phyloP scores from a whole-genome alignment of 2,329 filamentous ascomycete genomes.

The Basipetospora chlamydospora region DNA sequence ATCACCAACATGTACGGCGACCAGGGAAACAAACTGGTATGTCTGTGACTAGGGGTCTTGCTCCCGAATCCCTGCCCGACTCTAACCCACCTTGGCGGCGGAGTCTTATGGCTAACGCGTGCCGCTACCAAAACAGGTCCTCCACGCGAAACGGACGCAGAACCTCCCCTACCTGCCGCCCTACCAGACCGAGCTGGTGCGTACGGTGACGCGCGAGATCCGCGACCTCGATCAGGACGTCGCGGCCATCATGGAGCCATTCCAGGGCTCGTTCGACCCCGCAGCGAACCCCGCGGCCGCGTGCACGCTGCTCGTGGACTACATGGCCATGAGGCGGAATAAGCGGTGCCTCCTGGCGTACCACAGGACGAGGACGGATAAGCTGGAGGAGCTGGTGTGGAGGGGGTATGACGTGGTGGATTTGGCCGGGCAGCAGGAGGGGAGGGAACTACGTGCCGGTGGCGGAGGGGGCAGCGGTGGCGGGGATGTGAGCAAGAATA shows the following conservation, averaged over 20 bases:
- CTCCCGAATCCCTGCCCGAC: too few relatives aligned
- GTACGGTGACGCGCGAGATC: slow-evolving; percentile 76
- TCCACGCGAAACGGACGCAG: slow-evolving; percentile 90
- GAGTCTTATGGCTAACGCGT: neutral
- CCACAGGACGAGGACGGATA: slow-evolving; percentile 78
- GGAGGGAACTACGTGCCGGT: slow-evolving; percentile 9
- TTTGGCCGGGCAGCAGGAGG: slow-evolving; percentile 40
- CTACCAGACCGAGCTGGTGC: slow-evolving; percentile 85
- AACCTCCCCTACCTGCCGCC: slow-evolving; percentile 73
- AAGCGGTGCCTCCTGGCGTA: slow-evolving; percentile 93
- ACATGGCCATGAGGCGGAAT: slow-evolving; percentile 88
- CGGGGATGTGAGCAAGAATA: slow-evolving; percentile 47
- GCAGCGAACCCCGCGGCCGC: slow-evolving; percentile 69
- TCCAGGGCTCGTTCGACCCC: slow-evolving; percentile 75
- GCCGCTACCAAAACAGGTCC: slow-evolving; percentile 57
- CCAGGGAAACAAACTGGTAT: slow-evolving; percentile 9
- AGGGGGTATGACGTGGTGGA: slow-evolving; percentile 73
- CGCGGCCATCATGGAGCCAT: slow-evolving; percentile 62
- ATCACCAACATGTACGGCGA: slow-evolving; percentile 9
- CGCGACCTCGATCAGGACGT: slow-evolving; percentile 86
- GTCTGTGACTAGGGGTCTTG: neutral
- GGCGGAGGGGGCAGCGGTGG: slow-evolving; percentile 12
- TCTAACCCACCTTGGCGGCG: too few relatives aligned
- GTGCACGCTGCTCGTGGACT: slow-evolving; percentile 80
- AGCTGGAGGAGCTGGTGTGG: slow-evolving; percentile 90